Percentiles rank a stretch among this genome's conserved stretches.
Evolutionary conservation across 768 basidiomycete genomes (phyloP).

Genomic region (Mycena belliarum): DNA sequence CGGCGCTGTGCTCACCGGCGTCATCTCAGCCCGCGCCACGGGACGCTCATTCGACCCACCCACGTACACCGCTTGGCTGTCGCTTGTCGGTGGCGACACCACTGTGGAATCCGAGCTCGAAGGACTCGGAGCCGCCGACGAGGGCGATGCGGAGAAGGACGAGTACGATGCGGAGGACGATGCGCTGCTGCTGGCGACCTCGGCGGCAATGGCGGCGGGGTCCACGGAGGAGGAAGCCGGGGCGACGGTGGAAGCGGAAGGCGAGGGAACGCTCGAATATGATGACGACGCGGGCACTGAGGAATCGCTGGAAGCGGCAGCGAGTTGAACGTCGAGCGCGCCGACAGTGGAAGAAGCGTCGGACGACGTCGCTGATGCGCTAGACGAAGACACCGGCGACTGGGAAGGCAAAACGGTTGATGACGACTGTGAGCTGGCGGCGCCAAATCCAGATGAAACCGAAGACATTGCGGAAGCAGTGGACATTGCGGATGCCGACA

Average conservation of each 20-base stretch:
- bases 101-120: neutral
- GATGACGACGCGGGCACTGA: slow-evolving; percentile 7
- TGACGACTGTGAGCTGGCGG: slow-evolving; percentile 22
- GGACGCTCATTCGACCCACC: slow-evolving; percentile 2
- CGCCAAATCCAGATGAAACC: slow-evolving; percentile 3
- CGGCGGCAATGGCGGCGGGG: slow-evolving; percentile 29
- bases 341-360: neutral
- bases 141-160: neutral
- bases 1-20: slow-evolving; percentile 35
- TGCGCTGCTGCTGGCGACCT: neutral
- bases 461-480: neutral
- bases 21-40: slow-evolving; percentile 19
- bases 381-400: slow-evolving; percentile 13
- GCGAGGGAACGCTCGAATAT: slow-evolving; percentile 32
- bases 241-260: slow-evolving; percentile 37
- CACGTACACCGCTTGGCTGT: slow-evolving; percentile 8
- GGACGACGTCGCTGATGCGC: slow-evolving; percentile 17
- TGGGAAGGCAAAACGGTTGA: neutral
- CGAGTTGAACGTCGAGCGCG: slow-evolving; percentile 13
- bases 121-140: neutral
- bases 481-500: neutral
- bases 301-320: slow-evolving; percentile 14
- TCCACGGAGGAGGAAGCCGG: slow-evolving; percentile 36
- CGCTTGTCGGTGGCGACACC: neutral
- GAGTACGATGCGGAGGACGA: no score